Conservation (phyloP, 768 basidiomycete species). For the Phylloporus scabripes region DNA sequence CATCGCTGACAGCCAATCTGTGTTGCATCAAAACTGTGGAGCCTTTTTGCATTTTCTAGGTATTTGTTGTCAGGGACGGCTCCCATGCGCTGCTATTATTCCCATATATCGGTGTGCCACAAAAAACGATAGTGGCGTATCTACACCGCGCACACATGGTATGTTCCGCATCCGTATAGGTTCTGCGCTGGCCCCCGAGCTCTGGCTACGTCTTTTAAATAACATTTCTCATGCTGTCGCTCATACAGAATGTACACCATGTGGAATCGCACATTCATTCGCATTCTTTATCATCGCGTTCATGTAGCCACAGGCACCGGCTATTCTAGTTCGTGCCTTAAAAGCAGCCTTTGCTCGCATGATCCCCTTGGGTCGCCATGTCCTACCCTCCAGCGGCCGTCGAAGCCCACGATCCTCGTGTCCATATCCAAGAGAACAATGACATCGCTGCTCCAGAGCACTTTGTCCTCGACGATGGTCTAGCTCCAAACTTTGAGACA, state of each 20-base stretch:
- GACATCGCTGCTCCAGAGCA: conserved; percentile 12
- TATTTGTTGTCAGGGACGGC: not conserved
- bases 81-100: not conserved
- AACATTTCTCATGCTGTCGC: not conserved
- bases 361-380: conserved; percentile 12
- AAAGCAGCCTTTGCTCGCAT: conserved; percentile 2
- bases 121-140: not conserved
- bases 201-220: not conserved
- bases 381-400: conserved; percentile 16
- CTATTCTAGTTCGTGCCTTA: not conserved
- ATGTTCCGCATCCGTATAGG: not conserved
- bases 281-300: not conserved
- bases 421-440: conserved; percentile 4
- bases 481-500: conserved; percentile 28
- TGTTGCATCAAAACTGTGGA: not conserved
- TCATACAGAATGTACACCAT: not conserved
- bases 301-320: not conserved
- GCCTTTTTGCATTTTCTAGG: not conserved
- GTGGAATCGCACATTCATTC: not conserved
- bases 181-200: not conserved
- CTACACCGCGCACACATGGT: not conserved
- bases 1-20: too few relatives aligned
- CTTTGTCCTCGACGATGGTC: conserved; percentile 17
- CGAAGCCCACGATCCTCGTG: conserved; percentile 16
- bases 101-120: too few relatives aligned